A percentile compares a stretch with the other conserved stretches of the same genome.
These are phyloP conservation scores for Lactarius quietus DNA, from an alignment of 768 basidiomycete genomes.

Conservation along the genomic window DNA sequence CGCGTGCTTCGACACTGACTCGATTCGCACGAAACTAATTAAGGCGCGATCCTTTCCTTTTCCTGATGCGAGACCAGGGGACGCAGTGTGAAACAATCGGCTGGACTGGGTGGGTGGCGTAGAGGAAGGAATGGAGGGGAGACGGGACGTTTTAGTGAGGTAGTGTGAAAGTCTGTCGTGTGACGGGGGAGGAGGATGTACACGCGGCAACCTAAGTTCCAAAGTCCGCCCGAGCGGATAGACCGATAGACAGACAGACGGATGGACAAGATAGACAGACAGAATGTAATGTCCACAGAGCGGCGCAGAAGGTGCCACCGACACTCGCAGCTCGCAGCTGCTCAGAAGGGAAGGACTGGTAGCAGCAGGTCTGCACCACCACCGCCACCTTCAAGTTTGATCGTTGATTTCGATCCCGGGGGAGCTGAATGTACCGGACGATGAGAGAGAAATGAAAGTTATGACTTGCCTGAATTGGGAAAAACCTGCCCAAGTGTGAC, in stretches of 20 bases:
- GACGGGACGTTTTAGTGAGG: background rate
- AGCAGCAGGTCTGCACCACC: background rate
- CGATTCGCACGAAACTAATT: background rate
- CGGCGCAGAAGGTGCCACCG: too few species aligned
- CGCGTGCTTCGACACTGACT: background rate
- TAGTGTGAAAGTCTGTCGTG: background rate
- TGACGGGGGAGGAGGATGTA: background rate
- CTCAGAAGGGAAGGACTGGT: background rate
- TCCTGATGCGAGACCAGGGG: background rate
- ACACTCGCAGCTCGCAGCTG: background rate
- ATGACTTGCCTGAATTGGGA: background rate
- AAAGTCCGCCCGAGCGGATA: background rate
- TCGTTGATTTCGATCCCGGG: background rate
- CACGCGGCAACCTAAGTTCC: background rate
- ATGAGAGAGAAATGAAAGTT: background rate
- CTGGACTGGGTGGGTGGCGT: background rate
- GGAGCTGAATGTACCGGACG: background rate
- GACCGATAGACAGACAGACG: background rate
- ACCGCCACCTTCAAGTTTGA: background rate
- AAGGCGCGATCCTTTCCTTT: background rate
- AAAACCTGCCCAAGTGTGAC: background rate
- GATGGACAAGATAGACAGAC: background rate
- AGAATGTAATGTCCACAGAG: too few species aligned
- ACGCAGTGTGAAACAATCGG: background rate
- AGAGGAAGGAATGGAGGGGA: background rate